These are phyloP conservation scores for Trypanosomatidae sp. DNA, from an alignment of 208 protist genomes.

Conservation along the genomic window DNA sequence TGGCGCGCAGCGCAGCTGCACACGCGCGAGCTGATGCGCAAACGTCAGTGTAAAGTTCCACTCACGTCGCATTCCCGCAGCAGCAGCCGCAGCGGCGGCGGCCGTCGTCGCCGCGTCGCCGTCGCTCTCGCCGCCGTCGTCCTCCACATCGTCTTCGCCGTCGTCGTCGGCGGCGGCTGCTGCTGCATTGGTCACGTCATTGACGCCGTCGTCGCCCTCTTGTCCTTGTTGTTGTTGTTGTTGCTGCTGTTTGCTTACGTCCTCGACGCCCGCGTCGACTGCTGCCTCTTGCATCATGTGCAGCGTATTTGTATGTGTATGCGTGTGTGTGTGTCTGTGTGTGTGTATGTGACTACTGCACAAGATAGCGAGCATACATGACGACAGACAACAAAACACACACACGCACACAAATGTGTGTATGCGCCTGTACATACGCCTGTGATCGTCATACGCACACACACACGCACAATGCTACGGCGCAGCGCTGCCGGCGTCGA, in stretches of 20 bases:
- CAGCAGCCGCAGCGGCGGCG: too few species aligned
- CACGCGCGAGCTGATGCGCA: conserved; percentile 43
- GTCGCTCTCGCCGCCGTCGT: neutral
- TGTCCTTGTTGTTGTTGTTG: too few species aligned
- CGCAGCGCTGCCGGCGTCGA: neutral
- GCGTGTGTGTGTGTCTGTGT: too few species aligned
- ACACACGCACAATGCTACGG: neutral
- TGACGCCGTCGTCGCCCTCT: too few species aligned
- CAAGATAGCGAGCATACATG: too few species aligned
- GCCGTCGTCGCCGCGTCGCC: neutral
- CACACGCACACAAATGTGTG: neutral
- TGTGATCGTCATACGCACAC: neutral
- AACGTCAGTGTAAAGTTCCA: conserved; percentile 79
- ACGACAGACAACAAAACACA: neutral
- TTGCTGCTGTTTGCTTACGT: too few species aligned
- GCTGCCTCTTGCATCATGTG: too few species aligned
- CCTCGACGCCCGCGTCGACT: too few species aligned
- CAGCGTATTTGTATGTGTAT: too few species aligned
- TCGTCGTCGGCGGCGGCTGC: neutral
- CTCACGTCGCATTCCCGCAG: conserved; percentile 80
- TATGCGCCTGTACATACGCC: neutral
- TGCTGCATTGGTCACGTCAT: neutral
- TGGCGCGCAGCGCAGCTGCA: conserved; percentile 49
- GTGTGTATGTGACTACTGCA: too few species aligned
- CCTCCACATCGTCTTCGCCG: neutral